Percentiles rank a stretch among this genome's conserved stretches.
These are phyloP conservation scores for Gamarada debralockiae DNA, from an alignment of 495 filamentous ascomycete genomes.

Conservation along the genomic window DNA sequence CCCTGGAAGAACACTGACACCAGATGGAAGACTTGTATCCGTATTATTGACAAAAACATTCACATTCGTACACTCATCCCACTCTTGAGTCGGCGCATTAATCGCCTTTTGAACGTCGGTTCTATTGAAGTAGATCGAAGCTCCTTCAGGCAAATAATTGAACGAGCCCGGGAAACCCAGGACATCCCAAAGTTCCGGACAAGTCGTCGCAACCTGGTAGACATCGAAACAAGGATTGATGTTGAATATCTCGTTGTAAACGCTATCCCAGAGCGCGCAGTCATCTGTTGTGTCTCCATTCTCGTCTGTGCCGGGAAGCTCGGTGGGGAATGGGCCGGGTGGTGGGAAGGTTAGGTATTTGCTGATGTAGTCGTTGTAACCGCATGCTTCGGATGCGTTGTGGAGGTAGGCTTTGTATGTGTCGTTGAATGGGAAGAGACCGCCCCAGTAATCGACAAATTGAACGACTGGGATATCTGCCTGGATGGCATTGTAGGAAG, in stretches of 20 bases:
- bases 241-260: slow-evolving; percentile 46
- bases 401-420: slow-evolving; percentile 59
- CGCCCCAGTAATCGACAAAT: slow-evolving; percentile 58
- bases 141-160: slow-evolving; percentile 46
- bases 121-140: slow-evolving; percentile 72
- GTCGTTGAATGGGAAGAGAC: slow-evolving; percentile 62
- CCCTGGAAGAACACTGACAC: slow-evolving; percentile 51
- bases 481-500: slow-evolving; percentile 46
- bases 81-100: slow-evolving; percentile 57
- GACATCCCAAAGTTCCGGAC: slow-evolving; percentile 68
- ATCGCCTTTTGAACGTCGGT: slow-evolving; percentile 72
- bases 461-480: slow-evolving; percentile 53
- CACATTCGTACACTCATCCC: slow-evolving; percentile 49
- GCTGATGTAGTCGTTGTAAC: slow-evolving; percentile 59
- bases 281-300: slow-evolving; percentile 26
- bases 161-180: slow-evolving; percentile 67
- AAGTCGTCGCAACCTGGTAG: slow-evolving; percentile 72
- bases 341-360: slow-evolving; percentile 68
- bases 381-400: slow-evolving; percentile 52
- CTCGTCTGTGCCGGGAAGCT: slow-evolving; percentile 16
- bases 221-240: slow-evolving; percentile 81
- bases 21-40: slow-evolving; percentile 43
- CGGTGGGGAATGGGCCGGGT: slow-evolving; percentile 47
- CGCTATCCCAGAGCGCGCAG: slow-evolving; percentile 56
- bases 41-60: slow-evolving; percentile 48